Evolutionary conservation across 2,329 filamentous ascomycete genomes (phyloP).

Genomic region (Colletotrichum sansevieriae): DNA sequence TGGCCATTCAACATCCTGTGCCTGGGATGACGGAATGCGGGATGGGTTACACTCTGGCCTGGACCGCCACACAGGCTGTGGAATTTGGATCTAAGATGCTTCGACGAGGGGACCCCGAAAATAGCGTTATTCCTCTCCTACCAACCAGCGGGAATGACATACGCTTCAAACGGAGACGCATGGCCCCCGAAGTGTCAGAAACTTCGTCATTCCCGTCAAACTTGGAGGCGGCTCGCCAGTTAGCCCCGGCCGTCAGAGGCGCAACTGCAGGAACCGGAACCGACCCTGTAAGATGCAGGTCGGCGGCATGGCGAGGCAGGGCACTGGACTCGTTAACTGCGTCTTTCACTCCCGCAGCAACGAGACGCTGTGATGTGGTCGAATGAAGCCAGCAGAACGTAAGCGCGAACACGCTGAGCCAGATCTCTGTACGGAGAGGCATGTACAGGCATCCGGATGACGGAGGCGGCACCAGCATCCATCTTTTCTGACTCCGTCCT

Average conservation of each 20-base stretch:
- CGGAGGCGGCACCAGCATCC: conserved; percentile 22
- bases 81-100: conserved; percentile 34
- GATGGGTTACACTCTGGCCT: conserved; percentile 34
- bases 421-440: conserved; percentile 11
- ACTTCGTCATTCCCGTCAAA: conserved; percentile 28
- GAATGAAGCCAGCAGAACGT: conserved; percentile 29
- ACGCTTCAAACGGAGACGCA: conserved; percentile 33
- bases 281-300: conserved; percentile 31
- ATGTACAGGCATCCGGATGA: conserved; percentile 21
- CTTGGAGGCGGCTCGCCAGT: conserved; percentile 37
- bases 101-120: conserved; percentile 30
- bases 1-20: conserved; percentile 23
- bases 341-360: conserved; percentile 26
- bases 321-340: conserved; percentile 28
- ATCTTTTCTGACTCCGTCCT: conserved; percentile 9
- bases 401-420: conserved; percentile 21
- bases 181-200: conserved; percentile 30
- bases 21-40: conserved; percentile 29
- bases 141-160: conserved; percentile 36
- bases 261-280: conserved; percentile 41
- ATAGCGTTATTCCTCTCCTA: conserved; percentile 31
- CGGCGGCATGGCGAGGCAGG: conserved; percentile 40
- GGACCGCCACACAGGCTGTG: conserved; percentile 33
- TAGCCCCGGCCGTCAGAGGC: conserved; percentile 30
- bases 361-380: conserved; percentile 21